Base-by-base conservation (phyloP, 2,329 filamentous ascomycete genomes). In the Xylaria sp. region DNA sequence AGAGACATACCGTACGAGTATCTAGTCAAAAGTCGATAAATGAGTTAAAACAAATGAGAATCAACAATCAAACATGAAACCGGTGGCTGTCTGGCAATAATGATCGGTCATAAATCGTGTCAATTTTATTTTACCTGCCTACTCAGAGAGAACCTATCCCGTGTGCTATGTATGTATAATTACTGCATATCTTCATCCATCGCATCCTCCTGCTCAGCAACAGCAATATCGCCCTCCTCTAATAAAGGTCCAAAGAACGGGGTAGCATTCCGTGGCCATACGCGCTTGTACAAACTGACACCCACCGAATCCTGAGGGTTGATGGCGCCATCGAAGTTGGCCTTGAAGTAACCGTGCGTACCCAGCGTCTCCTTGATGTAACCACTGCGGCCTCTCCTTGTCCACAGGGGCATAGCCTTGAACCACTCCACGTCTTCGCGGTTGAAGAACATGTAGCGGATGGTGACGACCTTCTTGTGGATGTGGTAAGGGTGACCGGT, bases 391-490 rank as follows among this genome's bases (percentile, higher is more conserved):
- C 94, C 94, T 35, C 93, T 79, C 78, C 86, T 90, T 4, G 94
- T 99, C 92, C 93, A 99, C 64, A 99, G 76, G 61, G 94, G 93
- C 72, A 99, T 75, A 0, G 93, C 93, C 79, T 96, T 96, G 84
- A 97, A 99, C 92, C 94, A 99, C 67, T 90, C 86, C 37, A 99
- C 91, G 66, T 99, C 95, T 69, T 93, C 91, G 53, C 89, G 81
- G 79, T 93, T 95, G 85, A 99, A 99, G 83, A 99, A 99, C 95
- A 99, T 99, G 83, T 99, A 99, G 35, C 94, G 88, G 52, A 99
- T 88, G 0, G 95, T 99, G 61, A 99, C 94, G 23, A 99, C 81
- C 76, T 89, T 92, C 83, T 96, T 97, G 84, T 99, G 91, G 74
- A 99, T 99, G 79, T 99, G 96, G 82, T 91, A 97, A 0, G 95